Base-by-base conservation (phyloP, 345 rosid species). In the Noccaea bulbosa region DNA sequence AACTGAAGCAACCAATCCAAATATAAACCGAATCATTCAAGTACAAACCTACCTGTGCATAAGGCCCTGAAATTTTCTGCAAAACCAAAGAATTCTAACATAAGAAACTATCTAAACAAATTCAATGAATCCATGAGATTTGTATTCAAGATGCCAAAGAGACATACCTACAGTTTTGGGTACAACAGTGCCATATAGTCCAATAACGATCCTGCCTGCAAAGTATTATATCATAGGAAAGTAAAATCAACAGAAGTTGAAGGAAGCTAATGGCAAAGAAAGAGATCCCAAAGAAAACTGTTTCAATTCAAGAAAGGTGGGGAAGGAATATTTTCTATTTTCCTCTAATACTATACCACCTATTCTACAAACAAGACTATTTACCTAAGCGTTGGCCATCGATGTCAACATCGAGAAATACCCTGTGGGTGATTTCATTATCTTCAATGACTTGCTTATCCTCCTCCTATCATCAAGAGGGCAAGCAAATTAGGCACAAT, bases 1-100 rank as follows among this genome's bases (percentile, higher is more conserved):
- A 56, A n/a, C 3, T 33, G 46, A 66, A 41, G 51, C 16, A 57
- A 15, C 6, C 11, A 32, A 22, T 64, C 2, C 41, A 60, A 55
- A 55, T 34, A 60, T 20, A 8, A 55, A 63, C n/a, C 6, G 0
- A 62, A 48, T 49, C 35, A 49, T 34, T 43, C 15, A 62, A 40
- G 45, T 55, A 83, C 37, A 71, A 83, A 93, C 97, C 97, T 82
- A 93, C 97, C 97, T 82, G 96, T 91, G 86, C 97, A 94, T 81
- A 91, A 79, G 33, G 97, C 88, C 83, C 98, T 85, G 83, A 94
- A 94, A 82, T 94, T 94, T 83, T 85, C 99, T 94, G 97, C 79
- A 81, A 70, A 38, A 14, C 15, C 46, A 63, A 50, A 58, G n/a
- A 70, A 11, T 3, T 20, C 9, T 2, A 49, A 46, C 41, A 14